These are phyloP conservation scores for Gastroboletus turbinatus DNA, from an alignment of 1,284 basidiomycete species.

Conservation along the genomic window DNA sequence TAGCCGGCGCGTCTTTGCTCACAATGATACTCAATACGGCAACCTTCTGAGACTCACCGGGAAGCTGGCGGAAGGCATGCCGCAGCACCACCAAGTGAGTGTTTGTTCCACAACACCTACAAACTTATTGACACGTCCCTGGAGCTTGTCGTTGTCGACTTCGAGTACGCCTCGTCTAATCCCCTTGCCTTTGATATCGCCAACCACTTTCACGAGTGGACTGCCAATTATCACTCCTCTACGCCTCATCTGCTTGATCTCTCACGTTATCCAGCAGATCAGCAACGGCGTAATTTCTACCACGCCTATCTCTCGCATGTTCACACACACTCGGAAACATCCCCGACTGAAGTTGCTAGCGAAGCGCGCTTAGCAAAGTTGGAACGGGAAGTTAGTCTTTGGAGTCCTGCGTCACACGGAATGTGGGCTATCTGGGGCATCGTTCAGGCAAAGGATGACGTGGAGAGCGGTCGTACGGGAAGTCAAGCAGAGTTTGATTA, in stretches of 20 bases:
- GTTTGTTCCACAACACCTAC: background rate
- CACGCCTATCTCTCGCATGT: conserved; percentile 71
- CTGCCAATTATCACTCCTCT: conserved; percentile 80
- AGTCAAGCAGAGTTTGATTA: conserved; percentile 76
- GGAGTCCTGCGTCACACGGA: conserved; percentile 86
- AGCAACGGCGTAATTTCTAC: conserved; percentile 82
- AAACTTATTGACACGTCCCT: conserved; percentile 12
- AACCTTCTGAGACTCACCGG: conserved; percentile 77
- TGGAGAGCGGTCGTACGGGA: conserved; percentile 56
- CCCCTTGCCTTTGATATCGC: conserved; percentile 91
- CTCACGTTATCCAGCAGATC: conserved; percentile 69
- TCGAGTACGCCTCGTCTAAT: conserved; percentile 91
- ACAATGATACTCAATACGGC: conserved; percentile 94
- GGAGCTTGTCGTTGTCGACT: conserved; percentile 92
- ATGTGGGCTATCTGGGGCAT: conserved; percentile 94
- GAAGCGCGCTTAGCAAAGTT: conserved; percentile 48
- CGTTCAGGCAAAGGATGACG: conserved; percentile 82
- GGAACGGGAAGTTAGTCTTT: conserved; percentile 76
- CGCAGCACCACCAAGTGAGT: conserved; percentile 68
- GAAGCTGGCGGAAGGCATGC: conserved; percentile 49
- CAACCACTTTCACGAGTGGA: conserved; percentile 97
- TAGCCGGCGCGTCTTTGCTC: conserved; percentile 73
- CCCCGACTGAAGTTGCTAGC: conserved; percentile 30
- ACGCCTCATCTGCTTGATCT: conserved; percentile 74
- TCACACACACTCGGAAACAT: conserved; percentile 32